phyloP scores from a whole-genome alignment of 768 basidiomycete genomes.

The Suillus bovinus region DNA sequence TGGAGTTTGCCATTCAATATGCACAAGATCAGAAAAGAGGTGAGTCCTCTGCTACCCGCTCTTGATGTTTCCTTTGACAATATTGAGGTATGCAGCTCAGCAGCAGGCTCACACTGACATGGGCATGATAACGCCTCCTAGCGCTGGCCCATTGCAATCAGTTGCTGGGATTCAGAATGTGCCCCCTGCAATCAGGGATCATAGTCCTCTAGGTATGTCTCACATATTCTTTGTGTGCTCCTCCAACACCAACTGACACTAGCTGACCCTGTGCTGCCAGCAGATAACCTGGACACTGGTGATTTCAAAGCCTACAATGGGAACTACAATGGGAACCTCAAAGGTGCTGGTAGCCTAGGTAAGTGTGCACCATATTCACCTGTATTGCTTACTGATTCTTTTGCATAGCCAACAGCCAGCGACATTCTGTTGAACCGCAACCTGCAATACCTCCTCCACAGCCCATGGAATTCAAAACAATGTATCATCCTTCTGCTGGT shows the following conservation, averaged over 20 bases:
- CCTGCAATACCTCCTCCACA: too few relatives aligned
- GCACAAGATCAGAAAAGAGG: slow-evolving; percentile 3
- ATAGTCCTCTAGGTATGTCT: slow-evolving; percentile 1
- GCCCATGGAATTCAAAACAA: too few relatives aligned
- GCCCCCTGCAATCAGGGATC: neutral
- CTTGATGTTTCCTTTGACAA: neutral
- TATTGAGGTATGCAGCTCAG: neutral
- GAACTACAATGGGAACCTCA: too few relatives aligned
- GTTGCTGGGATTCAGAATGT: neutral
- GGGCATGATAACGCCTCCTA: neutral
- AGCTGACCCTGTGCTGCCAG: neutral
- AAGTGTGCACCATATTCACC: too few relatives aligned
- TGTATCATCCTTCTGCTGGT: too few relatives aligned
- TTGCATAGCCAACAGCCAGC: too few relatives aligned
- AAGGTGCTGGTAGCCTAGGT: too few relatives aligned
- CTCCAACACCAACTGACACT: neutral
- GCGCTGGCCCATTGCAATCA: neutral
- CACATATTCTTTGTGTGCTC: neutral
- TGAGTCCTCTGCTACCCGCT: neutral
- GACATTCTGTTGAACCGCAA: too few relatives aligned
- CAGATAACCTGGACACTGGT: neutral
- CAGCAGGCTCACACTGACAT: neutral
- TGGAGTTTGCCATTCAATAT: neutral
- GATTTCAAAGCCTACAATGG: neutral
- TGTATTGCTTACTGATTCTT: too few relatives aligned